Evolutionary conservation across 306 rosid genomes (phyloP).

Genomic region (Ochetophila trinervis): DNA sequence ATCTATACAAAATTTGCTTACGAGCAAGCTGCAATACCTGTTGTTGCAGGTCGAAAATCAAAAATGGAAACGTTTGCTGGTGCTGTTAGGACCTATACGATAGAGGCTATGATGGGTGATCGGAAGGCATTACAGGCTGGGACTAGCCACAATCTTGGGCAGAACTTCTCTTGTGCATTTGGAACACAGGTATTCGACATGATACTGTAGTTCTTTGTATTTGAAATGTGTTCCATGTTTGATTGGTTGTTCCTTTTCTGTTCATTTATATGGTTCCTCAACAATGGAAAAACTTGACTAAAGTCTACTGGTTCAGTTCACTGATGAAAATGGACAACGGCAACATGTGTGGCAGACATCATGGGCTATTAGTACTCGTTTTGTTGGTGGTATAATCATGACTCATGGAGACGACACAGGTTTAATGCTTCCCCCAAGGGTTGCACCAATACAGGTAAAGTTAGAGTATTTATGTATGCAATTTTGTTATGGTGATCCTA

Average conservation of each 20-base stretch:
- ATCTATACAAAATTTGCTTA: conserved; percentile 83
- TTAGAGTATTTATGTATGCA: conserved; percentile 14
- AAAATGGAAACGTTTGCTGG: conserved; percentile 98
- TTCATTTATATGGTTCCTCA: conserved; percentile 25
- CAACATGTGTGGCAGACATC: conserved; percentile 95
- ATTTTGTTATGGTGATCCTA: not conserved
- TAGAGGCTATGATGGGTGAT: conserved; percentile 99
- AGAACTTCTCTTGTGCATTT: conserved; percentile 90
- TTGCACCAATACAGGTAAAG: conserved; percentile 83
- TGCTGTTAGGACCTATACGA: conserved; percentile 83
- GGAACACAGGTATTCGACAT: conserved; percentile 67
- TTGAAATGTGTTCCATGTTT: not conserved
- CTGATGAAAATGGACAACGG: conserved; percentile 83
- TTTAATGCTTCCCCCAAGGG: conserved; percentile 88
- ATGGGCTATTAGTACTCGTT: conserved; percentile 98
- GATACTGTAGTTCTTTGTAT: not conserved
- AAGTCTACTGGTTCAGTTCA: conserved; percentile 58
- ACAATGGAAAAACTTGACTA: conserved; percentile 23
- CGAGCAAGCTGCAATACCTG: conserved; percentile 95
- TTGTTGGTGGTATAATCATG: conserved; percentile 97
- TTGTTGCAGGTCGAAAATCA: conserved; percentile 90
- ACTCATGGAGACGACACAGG: conserved; percentile 96
- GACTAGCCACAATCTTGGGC: conserved; percentile 98
- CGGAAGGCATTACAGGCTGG: conserved; percentile 95
- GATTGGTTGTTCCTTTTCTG: not conserved